These are phyloP conservation scores for Thielaviopsis populi DNA, from an alignment of 2,329 filamentous ascomycete species.

Conservation along the genomic window DNA sequence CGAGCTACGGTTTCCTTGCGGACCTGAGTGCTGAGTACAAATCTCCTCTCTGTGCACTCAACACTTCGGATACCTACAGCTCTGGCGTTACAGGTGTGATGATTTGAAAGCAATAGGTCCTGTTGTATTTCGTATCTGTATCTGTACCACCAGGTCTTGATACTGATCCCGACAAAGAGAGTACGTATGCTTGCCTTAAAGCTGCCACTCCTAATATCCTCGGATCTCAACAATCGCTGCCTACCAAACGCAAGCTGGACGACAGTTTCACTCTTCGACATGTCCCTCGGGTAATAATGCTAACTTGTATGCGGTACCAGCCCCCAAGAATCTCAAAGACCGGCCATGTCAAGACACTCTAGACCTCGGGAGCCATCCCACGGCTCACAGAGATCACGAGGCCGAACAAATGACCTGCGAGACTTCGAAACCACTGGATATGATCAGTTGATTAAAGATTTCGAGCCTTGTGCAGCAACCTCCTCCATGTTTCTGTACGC, in stretches of 20 bases:
- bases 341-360: conserved; percentile 8
- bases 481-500: conserved; percentile 83
- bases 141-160: not conserved
- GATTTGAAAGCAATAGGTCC: conserved; percentile 7
- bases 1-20: not conserved
- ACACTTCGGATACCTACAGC: conserved; percentile 4
- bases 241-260: not conserved
- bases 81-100: conserved; percentile 10
- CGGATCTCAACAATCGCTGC: not conserved
- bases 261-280: not conserved
- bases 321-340: not conserved
- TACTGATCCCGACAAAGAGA: conserved; percentile 1
- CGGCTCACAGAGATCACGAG: conserved; percentile 10
- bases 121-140: not conserved
- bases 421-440: conserved; percentile 14
- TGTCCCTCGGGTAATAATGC: not conserved
- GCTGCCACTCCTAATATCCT: not conserved
- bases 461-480: conserved; percentile 82
- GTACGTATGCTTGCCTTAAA: not conserved
- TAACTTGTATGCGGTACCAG: not conserved
- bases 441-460: conserved; percentile 32
- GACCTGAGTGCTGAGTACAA: not conserved
- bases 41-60: not conserved
- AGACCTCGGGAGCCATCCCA: conserved; percentile 12
- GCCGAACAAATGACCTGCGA: conserved; percentile 13